Base-by-base conservation (phyloP, 768 basidiomycete genomes). In the Lentinula lateritia region DNA sequence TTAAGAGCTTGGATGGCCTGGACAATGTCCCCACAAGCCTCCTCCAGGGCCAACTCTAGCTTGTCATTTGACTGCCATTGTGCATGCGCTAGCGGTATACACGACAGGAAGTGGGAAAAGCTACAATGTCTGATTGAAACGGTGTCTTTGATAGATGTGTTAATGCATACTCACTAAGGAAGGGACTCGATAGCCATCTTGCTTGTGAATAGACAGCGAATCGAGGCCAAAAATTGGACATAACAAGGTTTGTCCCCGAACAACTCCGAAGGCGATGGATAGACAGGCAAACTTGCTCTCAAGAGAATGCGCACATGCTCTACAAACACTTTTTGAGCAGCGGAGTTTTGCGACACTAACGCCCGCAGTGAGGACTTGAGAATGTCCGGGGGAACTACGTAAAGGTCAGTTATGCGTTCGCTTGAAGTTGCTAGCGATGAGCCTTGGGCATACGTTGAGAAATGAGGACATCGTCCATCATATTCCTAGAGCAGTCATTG, bases 1-100 rank as follows among this genome's bases (percentile, higher is more conserved):
- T 65, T 65, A 3, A 65, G 38, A 36, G 59, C 59, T 60, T 60
- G 59, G 8, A 60, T 52, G 6, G 59, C 59, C 39, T 60, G 59
- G n/a, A 60, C 59, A 38, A 60, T 52, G 15, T 60, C 59, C 0
- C 59, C 59, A 42, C 50, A 60, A 42, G 41, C 59, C 39, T 43
- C 6, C 13, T 52, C 50, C 10, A 60, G 41, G 1, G 50, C 50
- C n/a, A 28, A 16, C 18, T 52, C 50, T 1, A 60, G 50, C 15
- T 39, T n/a, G 28, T 52, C 50, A 18, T 52, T 52, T 9, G 38
- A n/a, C 35, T 50, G 34, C 59, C 59, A 60, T 6, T n/a, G 48
- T 23, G 41, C 20, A 4, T 32, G 39, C 12, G 59, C 39, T 15
- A 36, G 38, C 8, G 50, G 59, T 16, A 60, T 60, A 10, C 43